Base-by-base conservation (phyloP, 139 green algal genomes). In the Chlamydomonas incerta region DNA sequence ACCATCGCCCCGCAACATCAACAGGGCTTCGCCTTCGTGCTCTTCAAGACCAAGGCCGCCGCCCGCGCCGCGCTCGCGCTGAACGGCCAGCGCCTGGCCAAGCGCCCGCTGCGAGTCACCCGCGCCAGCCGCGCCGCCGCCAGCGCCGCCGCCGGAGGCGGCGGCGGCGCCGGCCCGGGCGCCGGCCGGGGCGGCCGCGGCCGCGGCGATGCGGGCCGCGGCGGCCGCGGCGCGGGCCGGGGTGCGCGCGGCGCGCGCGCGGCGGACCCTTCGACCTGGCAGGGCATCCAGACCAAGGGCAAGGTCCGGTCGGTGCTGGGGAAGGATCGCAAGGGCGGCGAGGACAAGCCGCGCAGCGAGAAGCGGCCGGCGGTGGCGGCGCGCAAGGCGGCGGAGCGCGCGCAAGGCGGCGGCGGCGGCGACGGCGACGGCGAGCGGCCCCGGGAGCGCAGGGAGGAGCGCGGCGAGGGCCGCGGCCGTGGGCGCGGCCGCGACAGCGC, bases 11-110 rank as follows among this genome's bases (percentile, higher is more conserved):
- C n/a, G n/a, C n/a, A n/a, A n/a, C n/a, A n/a, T n/a, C n/a, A n/a
- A 24, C 60, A 83, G 86, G 95, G 95, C 71, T 93, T 98, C 66
- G 95, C 91, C 0, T 97, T 95, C 47, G 92, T 96, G 70, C 82
- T 96, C n/a, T 95, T 98, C 85, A 90, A 82, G 55, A 92, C 81
- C 33, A 92, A 90, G 89, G 81, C 88, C 11, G 89, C 87, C 18
- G 90, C 89, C 10, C 82, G 89, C 23, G 86, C 90, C 33, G 90
- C 88, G 5, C 83, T 96, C 31, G 50, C 81, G 1, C 86, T 93
- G 14, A 72, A 92, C 58, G 90, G 88, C 0, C 81, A 41, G 41
- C 9, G 67, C 68, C 79, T 96, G 31, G 35, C 68, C 14, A 90
- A 88, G 72, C 88, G 93, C 0, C 5, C 85, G 37, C 83, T 95